Percentiles rank a stretch among this genome's conserved stretches.
Evolutionary conservation across 1,139 yeast species (phyloP).

Genomic region (Protomyces inundatus): DNA sequence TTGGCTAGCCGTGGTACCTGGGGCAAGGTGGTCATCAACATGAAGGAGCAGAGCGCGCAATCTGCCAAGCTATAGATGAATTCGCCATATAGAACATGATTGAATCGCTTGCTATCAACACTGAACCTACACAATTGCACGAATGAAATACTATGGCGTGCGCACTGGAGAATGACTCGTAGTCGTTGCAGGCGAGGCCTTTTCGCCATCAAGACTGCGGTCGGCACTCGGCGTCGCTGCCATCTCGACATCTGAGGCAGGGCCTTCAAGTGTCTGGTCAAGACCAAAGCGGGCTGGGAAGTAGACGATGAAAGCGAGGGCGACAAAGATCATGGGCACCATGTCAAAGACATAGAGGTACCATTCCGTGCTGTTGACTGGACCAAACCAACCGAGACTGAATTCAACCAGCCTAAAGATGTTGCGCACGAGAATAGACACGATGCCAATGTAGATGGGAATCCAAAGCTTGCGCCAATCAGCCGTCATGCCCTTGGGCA

Average conservation of each 20-base stretch:
- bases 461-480: constrained; percentile 25
- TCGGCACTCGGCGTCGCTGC: neutral
- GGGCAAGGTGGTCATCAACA: constrained; percentile 29
- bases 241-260: neutral
- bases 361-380: constrained; percentile 41
- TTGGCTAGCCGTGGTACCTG: constrained; percentile 27
- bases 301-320: constrained; percentile 1
- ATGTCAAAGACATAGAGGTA: constrained; percentile 43
- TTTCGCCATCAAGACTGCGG: neutral
- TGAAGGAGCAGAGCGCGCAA: constrained; percentile 5
- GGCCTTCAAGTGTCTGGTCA: neutral
- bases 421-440: constrained; percentile 44
- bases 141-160: no score
- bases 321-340: constrained; percentile 31
- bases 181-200: neutral
- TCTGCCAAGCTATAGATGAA: constrained; percentile 1
- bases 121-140: no score
- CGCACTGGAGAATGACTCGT: neutral
- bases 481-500: neutral
- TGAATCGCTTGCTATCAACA: no score
- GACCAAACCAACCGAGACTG: constrained; percentile 42
- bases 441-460: constrained; percentile 37
- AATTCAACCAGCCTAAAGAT: constrained; percentile 44
- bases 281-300: constrained; percentile 23
- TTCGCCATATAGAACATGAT: no score